These are phyloP conservation scores for Beta lomatogona DNA, from an alignment of 179 eudicot genomes.

Conservation along the genomic window DNA sequence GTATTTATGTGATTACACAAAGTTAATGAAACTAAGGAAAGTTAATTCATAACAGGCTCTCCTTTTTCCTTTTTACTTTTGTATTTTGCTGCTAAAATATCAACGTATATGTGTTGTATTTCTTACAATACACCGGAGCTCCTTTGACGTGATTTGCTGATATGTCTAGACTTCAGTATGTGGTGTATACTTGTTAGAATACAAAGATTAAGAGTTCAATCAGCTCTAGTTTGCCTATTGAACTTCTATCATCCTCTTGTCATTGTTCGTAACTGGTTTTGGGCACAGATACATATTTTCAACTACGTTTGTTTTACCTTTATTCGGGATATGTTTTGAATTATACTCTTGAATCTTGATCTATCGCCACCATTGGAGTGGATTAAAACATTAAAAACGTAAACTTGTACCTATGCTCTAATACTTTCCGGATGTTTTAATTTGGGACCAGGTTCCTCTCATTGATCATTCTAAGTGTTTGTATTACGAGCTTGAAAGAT, in stretches of 20 bases:
- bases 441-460: slow-evolving; percentile 70
- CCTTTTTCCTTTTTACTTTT: neutral
- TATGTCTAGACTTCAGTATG: neutral
- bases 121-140: neutral
- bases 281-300: neutral
- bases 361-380: neutral
- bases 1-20: no score
- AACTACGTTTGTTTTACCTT: neutral
- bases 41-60: neutral
- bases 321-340: neutral
- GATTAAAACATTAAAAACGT: neutral
- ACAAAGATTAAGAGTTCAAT: neutral
- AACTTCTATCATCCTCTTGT: neutral
- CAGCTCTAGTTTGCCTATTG: neutral
- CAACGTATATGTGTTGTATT: neutral
- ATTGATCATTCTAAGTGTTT: slow-evolving; percentile 93
- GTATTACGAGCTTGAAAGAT: no score
- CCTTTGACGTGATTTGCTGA: neutral
- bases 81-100: no score
- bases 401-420: neutral
- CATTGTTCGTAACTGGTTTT: neutral
- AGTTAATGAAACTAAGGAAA: no score
- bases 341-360: neutral
- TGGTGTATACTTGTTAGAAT: neutral
- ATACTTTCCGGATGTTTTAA: slow-evolving; percentile 26